Percentiles rank a stretch among this genome's conserved stretches.
phyloP scores from a whole-genome alignment of 164 flowering plant genomes.

The Vitis rupestris region DNA sequence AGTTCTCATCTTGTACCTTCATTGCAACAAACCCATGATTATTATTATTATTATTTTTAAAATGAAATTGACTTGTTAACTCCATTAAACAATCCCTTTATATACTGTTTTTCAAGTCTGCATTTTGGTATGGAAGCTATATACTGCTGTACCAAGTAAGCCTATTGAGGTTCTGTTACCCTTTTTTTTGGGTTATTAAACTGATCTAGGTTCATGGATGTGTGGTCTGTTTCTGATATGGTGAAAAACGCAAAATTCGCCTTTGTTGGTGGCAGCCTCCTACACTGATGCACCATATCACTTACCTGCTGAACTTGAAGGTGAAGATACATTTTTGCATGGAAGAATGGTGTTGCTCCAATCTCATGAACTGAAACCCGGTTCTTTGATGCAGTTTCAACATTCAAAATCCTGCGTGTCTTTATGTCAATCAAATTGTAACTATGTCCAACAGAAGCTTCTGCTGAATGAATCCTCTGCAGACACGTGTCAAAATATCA shows the following conservation, averaged over 20 bases:
- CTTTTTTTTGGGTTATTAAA: not conserved
- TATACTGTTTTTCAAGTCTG: not conserved
- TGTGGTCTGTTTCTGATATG: not conserved
- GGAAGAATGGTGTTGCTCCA: conserved; percentile 65
- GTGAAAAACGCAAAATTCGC: not conserved
- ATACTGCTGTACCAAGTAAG: not conserved
- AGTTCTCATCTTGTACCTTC: conserved; percentile 68
- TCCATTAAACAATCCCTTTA: not conserved
- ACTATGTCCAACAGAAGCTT: conserved; percentile 78
- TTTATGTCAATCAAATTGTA: conserved; percentile 62
- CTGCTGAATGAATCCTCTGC: conserved; percentile 59
- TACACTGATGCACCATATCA: not conserved
- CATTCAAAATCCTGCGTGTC: conserved; percentile 55
- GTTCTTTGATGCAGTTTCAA: conserved; percentile 72
- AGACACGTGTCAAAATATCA: conserved; percentile 10
- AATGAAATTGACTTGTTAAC: too few relatives aligned
- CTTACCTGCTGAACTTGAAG: conserved; percentile 67
- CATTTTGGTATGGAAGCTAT: not conserved
- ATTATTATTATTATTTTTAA: not conserved
- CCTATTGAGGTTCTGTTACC: not conserved
- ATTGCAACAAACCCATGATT: conserved; percentile 2
- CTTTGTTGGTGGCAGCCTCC: too few relatives aligned
- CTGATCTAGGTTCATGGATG: not conserved
- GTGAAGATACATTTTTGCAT: conserved; percentile 88
- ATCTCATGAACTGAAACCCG: conserved; percentile 55